Base-by-base conservation (phyloP, 2,329 filamentous ascomycete genomes). In the Verticillium dahliae region DNA sequence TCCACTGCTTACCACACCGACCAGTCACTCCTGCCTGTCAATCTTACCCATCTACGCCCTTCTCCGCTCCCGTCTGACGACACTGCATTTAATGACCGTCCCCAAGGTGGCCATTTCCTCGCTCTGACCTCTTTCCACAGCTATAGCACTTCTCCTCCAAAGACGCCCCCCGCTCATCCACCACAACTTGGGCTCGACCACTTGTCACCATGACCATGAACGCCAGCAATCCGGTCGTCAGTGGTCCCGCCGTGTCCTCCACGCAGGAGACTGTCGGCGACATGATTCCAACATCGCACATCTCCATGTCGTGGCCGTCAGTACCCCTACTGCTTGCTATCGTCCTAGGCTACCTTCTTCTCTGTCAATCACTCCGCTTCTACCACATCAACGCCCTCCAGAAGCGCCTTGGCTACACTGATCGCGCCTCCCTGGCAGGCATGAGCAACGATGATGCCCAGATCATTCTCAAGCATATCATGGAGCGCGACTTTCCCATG, bases 361-460 rank as follows among this genome's bases (percentile, higher is more conserved):
- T 77, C 22, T 79, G 77, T 62, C 70, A 68, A n/a, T 37, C 67
- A 6, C 62, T 79, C 33, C 73, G 77, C 38, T 79, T 76, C 65
- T 72, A 69, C 37, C 66, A 70, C 35, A 66, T 77, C 60, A 68
- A 68, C 14, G 61, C 65, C 14, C 61, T 74, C 61, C 70, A 67
- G n/a, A 66, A 67, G 52, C 67, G 67, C 35, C 70, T 72, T 63
- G 66, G 68, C 22, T 78, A 71, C 62, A 63, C 70, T 4, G 69
- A 75, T 63, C 74, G 76, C 13, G 65, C 64, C 9, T 77, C 76
- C 4, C 60, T 79, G 9, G 67, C 71, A 10, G 64, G 66, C 58
- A 80, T 80, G 78, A 78, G 75, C 15, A 73, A 74, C 52, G 64
- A 73, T 63, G 75, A 83, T 58, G 79, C 81, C 6, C 77, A 79